phyloP scores from a whole-genome alignment of 257 asterid genomes.

The Scutellaria galericulata region DNA sequence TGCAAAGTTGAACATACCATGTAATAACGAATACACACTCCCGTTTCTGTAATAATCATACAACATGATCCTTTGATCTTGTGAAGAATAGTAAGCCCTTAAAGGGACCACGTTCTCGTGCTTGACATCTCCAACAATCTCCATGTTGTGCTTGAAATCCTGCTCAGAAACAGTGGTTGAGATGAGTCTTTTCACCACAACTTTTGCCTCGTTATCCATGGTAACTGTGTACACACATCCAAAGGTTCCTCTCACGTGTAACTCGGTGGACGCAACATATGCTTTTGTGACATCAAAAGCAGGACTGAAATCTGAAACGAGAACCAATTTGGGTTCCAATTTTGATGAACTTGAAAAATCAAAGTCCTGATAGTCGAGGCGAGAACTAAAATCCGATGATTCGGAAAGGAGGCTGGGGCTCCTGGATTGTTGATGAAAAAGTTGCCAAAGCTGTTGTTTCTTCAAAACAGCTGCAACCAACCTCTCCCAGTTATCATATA shows the following conservation, averaged over 20 bases:
- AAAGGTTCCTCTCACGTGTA: constrained; percentile 28
- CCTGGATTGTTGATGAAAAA: constrained; percentile 33
- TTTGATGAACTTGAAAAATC: neutral
- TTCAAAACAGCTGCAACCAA: constrained; percentile 34
- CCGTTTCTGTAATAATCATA: constrained; percentile 25
- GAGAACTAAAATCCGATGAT: constrained; percentile 17
- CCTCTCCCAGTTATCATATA: constrained; percentile 43
- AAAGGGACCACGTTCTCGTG: constrained; percentile 31
- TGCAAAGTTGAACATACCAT: constrained; percentile 22
- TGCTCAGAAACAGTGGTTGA: no score
- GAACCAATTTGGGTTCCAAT: constrained; percentile 22
- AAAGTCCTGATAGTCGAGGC: neutral
- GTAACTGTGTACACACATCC: no score
- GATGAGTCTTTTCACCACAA: no score
- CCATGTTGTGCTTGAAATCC: no score
- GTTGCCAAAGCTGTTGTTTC: constrained; percentile 41
- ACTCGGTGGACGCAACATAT: neutral
- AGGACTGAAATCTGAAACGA: constrained; percentile 15
- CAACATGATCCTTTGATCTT: constrained; percentile 16
- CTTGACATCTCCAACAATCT: no score
- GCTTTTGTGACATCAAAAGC: constrained; percentile 5
- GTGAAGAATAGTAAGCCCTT: constrained; percentile 34
- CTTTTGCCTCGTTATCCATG: no score
- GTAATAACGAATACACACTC: constrained; percentile 17
- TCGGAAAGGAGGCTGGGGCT: constrained; percentile 41